Conservation (phyloP, 257 asterid species). For the Leptodermis oblonga region DNA sequence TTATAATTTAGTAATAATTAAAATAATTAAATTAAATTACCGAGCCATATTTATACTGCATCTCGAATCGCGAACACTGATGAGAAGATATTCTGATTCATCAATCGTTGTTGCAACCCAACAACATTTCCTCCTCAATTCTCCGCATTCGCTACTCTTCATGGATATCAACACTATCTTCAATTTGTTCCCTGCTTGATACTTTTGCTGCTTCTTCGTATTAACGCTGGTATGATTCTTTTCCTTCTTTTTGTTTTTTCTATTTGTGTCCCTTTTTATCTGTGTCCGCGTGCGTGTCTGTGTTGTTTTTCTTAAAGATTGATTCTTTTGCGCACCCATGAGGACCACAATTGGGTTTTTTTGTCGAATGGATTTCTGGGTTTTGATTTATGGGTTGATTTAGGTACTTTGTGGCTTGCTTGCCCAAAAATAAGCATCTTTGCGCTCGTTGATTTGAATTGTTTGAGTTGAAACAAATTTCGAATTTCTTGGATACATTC, state of each 20-base stretch:
- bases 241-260: background rate
- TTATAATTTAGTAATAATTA: too few relatives aligned
- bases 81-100: background rate
- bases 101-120: too few relatives aligned
- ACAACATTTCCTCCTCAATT: background rate
- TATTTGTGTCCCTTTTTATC: background rate
- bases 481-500: background rate
- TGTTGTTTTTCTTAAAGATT: background rate
- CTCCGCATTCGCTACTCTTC: background rate
- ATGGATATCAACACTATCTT: background rate
- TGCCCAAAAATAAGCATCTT: background rate
- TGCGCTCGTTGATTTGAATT: background rate
- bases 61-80: constrained; percentile 5
- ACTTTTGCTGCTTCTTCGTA: background rate
- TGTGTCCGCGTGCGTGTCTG: background rate
- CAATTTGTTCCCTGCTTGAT: background rate
- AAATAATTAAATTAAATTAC: background rate
- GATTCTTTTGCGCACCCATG: too few relatives aligned
- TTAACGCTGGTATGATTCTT: constrained; percentile 7
- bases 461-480: background rate
- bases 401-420: background rate
- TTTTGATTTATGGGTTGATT: constrained; percentile 4
- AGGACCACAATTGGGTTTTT: too few relatives aligned
- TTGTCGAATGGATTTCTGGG: constrained; percentile 1
- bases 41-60: background rate